A percentile compares a stretch with the other conserved stretches of the same genome.
Evolutionary conservation across 345 rosid species (phyloP).

Genomic region (Isatis tinctoria): DNA sequence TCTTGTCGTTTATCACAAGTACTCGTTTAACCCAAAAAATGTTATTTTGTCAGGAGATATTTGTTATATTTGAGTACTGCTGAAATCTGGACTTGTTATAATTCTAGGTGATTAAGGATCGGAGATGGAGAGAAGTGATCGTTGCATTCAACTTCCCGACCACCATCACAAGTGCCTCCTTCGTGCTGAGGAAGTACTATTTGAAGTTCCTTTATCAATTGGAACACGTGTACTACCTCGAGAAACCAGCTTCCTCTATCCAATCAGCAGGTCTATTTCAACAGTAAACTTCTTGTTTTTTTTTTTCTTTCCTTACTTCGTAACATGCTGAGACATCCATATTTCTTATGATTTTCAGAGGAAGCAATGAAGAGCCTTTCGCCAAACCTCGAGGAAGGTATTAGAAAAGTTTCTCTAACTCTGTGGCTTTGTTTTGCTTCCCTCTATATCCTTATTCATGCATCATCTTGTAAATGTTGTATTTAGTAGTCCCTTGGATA

Average conservation of each 20-base stretch:
- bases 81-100: not conserved
- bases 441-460: not conserved
- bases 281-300: not conserved
- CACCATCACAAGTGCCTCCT: slow-evolving; percentile 87
- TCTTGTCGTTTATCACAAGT: not conserved
- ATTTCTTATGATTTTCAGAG: slow-evolving; percentile 11
- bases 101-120: slow-evolving; percentile 64
- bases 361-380: slow-evolving; percentile 20
- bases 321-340: not conserved
- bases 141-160: slow-evolving; percentile 66
- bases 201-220: slow-evolving; percentile 60
- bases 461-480: slow-evolving; percentile 8
- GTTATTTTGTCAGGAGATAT: not conserved
- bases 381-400: slow-evolving; percentile 28
- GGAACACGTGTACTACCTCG: slow-evolving; percentile 67
- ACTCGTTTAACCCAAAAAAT: not conserved
- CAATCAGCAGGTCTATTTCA: slow-evolving; percentile 18
- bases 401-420: not conserved
- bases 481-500: not conserved
- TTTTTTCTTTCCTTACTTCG: not conserved
- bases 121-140: slow-evolving; percentile 89
- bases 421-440: slow-evolving; percentile 1
- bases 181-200: slow-evolving; percentile 73
- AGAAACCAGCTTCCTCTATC: slow-evolving; percentile 37
- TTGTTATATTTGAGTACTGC: not conserved